A percentile compares a stretch with the other conserved stretches of the same genome.
Evolutionary conservation across 2,329 filamentous ascomycete genomes (phyloP).

Genomic region (Paracamarosporium sp.): DNA sequence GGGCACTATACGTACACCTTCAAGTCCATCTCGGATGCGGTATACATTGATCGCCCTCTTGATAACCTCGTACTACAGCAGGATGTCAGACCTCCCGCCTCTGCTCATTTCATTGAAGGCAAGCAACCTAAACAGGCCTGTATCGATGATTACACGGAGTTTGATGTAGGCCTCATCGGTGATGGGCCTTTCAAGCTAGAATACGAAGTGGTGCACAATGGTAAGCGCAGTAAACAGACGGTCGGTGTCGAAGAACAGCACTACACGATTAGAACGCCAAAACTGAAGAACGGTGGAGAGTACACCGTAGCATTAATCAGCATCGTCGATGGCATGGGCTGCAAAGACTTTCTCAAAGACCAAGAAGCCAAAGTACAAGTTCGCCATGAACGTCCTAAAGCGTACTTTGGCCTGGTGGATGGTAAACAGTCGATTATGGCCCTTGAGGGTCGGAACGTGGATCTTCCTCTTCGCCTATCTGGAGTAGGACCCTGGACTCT

Average conservation of each 20-base stretch:
- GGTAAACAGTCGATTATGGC: constrained; percentile 77
- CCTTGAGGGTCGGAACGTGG: constrained; percentile 75
- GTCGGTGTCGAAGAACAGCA: constrained; percentile 67
- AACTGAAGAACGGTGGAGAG: constrained; percentile 81
- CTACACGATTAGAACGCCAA: constrained; percentile 77
- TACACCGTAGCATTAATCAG: constrained; percentile 87
- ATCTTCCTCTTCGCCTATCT: constrained; percentile 82
- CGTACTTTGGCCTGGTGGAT: constrained; percentile 83
- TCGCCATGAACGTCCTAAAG: constrained; percentile 85
- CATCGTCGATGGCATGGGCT: constrained; percentile 84
- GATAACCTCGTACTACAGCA: constrained; percentile 76
- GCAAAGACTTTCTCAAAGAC: constrained; percentile 81
- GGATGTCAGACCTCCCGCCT: constrained; percentile 90
- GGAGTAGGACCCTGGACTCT: constrained; percentile 87
- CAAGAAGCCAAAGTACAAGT: constrained; percentile 84
- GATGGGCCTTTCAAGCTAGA: constrained; percentile 89
- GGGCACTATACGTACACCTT: constrained; percentile 90
- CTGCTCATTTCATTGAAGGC: constrained; percentile 70
- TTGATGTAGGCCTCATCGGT: constrained; percentile 77
- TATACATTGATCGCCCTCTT: constrained; percentile 68
- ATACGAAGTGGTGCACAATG: constrained; percentile 91
- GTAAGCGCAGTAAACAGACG: constrained; percentile 76
- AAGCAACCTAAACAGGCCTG: constrained; percentile 71
- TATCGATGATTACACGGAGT: constrained; percentile 78
- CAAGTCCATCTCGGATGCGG: constrained; percentile 77